A percentile compares a stretch with the other conserved stretches of the same genome.
Evolutionary conservation across 257 asterid species (phyloP).

Genomic region (Solanum neorickii): DNA sequence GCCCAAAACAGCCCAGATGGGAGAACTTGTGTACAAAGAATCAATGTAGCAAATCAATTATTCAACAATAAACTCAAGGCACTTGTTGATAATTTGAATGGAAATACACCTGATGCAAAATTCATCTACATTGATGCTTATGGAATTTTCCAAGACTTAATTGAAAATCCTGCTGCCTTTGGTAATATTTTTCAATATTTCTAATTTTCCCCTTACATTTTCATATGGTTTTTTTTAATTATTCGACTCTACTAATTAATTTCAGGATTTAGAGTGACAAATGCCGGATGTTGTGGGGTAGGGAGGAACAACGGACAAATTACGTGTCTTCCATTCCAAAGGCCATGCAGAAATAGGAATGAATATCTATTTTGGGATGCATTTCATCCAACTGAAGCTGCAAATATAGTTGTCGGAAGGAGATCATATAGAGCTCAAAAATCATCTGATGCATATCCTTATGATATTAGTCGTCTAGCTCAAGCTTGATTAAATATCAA

Average conservation of each 20-base stretch:
- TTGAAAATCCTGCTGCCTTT: constrained; percentile 9
- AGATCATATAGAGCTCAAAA: constrained; percentile 12
- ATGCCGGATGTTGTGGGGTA: constrained; percentile 22
- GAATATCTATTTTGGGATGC: constrained; percentile 18
- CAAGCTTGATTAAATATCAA: background rate
- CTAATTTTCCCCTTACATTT: background rate
- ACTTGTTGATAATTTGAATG: constrained; percentile 7
- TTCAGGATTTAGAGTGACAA: constrained; percentile 14
- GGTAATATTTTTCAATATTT: background rate
- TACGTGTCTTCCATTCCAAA: constrained; percentile 19
- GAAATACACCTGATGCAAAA: constrained; percentile 3
- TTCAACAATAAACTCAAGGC: constrained; percentile 12
- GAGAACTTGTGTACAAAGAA: constrained; percentile 6
- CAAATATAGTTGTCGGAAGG: constrained; percentile 10
- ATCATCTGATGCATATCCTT: constrained; percentile 17
- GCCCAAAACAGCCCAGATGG: constrained; percentile 17
- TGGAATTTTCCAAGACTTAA: constrained; percentile 22
- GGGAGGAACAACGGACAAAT: constrained; percentile 21
- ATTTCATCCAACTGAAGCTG: constrained; percentile 16
- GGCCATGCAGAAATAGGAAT: constrained; percentile 5
- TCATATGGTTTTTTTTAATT: background rate
- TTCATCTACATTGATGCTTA: constrained; percentile 12
- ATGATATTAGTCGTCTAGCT: constrained; percentile 10
- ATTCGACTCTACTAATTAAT: background rate
- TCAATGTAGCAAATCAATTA: constrained; percentile 6